Evolutionary conservation across 2,329 filamentous ascomycete genomes (phyloP).

Genomic region (Fusarium setosum): DNA sequence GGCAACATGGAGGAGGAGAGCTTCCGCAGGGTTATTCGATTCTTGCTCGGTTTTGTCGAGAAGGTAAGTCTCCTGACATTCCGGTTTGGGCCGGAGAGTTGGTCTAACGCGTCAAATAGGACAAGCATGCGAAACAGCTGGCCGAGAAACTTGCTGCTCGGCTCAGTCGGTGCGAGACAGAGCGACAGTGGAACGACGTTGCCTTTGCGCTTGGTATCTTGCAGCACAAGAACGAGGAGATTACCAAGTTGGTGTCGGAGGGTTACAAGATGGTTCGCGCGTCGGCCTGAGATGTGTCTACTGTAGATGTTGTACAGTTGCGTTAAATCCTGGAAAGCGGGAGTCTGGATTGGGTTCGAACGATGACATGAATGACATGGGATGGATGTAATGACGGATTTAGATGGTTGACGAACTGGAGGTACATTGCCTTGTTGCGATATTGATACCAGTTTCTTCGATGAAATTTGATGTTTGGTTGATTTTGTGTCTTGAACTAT

Average conservation of each 20-base stretch:
- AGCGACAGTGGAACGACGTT: slow-evolving; percentile 97
- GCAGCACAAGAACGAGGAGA: slow-evolving; percentile 94
- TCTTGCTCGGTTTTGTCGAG: slow-evolving; percentile 94
- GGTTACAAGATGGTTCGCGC: slow-evolving; percentile 80
- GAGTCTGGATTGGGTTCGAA: slow-evolving; percentile 34
- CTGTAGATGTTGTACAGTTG: slow-evolving; percentile 4
- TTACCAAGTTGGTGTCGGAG: slow-evolving; percentile 78
- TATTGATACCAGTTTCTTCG: slow-evolving; percentile 36
- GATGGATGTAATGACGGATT: slow-evolving; percentile 34
- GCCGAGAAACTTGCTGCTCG: slow-evolving; percentile 92
- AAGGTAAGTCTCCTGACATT: slow-evolving; percentile 73
- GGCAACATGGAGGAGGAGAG: slow-evolving; percentile 84
- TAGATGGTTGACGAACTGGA: slow-evolving; percentile 30
- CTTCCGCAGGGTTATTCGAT: slow-evolving; percentile 88
- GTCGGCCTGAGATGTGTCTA: slow-evolving; percentile 57
- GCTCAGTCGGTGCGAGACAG: slow-evolving; percentile 85
- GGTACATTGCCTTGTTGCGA: slow-evolving; percentile 18
- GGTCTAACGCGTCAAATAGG: slow-evolving; percentile 62
- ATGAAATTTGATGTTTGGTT: slow-evolving; percentile 26
- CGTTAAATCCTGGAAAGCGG: slow-evolving; percentile 17
- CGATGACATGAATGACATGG: slow-evolving; percentile 39
- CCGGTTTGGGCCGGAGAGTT: not conserved
- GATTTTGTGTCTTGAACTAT: slow-evolving; percentile 1
- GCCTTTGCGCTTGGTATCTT: slow-evolving; percentile 90
- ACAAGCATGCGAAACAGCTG: slow-evolving; percentile 96